Conservation (phyloP, 805 yeast genomes). For the Babjeviella inositovora region DNA sequence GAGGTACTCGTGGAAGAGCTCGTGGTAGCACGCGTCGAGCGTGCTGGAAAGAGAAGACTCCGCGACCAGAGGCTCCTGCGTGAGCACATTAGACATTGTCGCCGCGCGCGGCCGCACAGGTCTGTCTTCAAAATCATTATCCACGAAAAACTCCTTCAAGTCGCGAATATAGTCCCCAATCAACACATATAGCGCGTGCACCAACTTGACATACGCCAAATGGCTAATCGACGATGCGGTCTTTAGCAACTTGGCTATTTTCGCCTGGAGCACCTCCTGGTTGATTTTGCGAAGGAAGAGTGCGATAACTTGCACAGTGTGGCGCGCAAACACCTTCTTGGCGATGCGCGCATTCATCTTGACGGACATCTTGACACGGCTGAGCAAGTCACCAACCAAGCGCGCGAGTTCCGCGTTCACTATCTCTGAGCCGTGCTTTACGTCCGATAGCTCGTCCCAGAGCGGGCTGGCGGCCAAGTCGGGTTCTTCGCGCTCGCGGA, state of each 20-base stretch:
- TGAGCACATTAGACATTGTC: too few species aligned
- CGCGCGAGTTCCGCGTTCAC: too few species aligned
- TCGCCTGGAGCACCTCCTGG: conserved; percentile 50
- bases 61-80: too few species aligned
- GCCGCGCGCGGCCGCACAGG: too few species aligned
- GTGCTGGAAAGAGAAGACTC: too few species aligned
- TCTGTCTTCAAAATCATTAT: conserved; percentile 27
- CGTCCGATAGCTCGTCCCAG: too few species aligned
- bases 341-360: conserved; percentile 64
- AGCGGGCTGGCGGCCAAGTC: conserved; percentile 5
- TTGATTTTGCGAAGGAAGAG: conserved; percentile 62
- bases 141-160: conserved; percentile 40
- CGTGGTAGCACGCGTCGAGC: conserved; percentile 60
- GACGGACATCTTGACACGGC: conserved; percentile 38
- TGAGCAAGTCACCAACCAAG: too few species aligned
- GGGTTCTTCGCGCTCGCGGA: conserved; percentile 30
- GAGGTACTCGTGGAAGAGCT: conserved; percentile 55
- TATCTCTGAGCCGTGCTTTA: too few species aligned
- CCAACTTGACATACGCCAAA: conserved; percentile 59
- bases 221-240: conserved; percentile 47
- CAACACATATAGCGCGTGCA: conserved; percentile 49
- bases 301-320: conserved; percentile 43
- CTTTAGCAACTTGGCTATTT: conserved; percentile 39
- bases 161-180: conserved; percentile 46
- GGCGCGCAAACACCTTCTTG: conserved; percentile 55